Percentiles rank a stretch among this genome's conserved stretches.
Conservation (phyloP, 164 flowering plant genomes). For the Berberis thunbergii region DNA sequence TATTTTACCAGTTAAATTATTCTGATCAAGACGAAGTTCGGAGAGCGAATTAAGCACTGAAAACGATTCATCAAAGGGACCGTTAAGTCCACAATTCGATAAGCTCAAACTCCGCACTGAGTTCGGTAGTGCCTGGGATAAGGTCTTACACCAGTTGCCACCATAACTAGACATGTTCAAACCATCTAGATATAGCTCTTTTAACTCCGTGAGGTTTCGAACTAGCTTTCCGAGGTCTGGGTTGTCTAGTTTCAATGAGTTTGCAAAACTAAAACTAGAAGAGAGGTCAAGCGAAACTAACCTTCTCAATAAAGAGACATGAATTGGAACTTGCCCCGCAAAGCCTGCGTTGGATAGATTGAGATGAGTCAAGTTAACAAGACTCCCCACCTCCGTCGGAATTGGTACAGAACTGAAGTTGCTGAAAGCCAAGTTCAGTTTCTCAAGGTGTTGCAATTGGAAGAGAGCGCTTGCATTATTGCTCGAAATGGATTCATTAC, state of each 20-base stretch:
- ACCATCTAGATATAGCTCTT: slow-evolving; percentile 26
- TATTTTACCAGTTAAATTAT: slow-evolving; percentile 20
- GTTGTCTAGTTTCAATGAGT: slow-evolving; percentile 13
- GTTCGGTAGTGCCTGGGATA: slow-evolving; percentile 20
- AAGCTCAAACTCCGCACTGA: slow-evolving; percentile 26
- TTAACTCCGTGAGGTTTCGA: slow-evolving; percentile 17
- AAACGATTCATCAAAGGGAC: slow-evolving; percentile 20
- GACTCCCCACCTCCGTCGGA: slow-evolving; percentile 26
- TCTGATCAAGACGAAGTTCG: slow-evolving; percentile 15
- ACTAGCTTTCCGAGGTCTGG: slow-evolving; percentile 16
- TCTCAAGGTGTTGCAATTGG: slow-evolving; percentile 22
- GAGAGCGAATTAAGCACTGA: slow-evolving; percentile 12
- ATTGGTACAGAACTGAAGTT: slow-evolving; percentile 17
- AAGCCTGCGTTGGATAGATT: slow-evolving; percentile 45
- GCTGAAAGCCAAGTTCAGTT: slow-evolving; percentile 31
- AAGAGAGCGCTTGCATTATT: slow-evolving; percentile 25
- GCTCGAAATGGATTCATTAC: slow-evolving; percentile 14
- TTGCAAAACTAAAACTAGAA: not conserved
- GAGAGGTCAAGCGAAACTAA: slow-evolving; percentile 20
- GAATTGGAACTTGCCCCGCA: slow-evolving; percentile 34
- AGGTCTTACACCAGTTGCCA: slow-evolving; percentile 20
- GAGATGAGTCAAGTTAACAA: slow-evolving; percentile 26
- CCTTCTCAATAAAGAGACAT: slow-evolving; percentile 19
- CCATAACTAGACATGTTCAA: slow-evolving; percentile 22
- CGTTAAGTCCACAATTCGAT: slow-evolving; percentile 19